Conservation (phyloP, 306 rosid species). For the Quercus robur region DNA sequence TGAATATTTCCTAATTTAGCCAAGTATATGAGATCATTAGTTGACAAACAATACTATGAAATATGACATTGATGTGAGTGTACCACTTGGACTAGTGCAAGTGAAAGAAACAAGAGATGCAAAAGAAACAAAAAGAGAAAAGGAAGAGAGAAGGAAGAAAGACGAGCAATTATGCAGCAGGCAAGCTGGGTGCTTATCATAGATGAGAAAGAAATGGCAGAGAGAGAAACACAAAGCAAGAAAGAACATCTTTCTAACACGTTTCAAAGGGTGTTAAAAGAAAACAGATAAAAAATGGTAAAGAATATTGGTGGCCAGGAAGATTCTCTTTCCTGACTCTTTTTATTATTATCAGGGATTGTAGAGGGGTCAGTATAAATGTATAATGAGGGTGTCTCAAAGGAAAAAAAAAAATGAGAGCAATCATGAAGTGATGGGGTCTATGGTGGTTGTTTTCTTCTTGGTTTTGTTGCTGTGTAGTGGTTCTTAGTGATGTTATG, state of each 20-base stretch:
- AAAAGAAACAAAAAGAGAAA: conserved; percentile 31
- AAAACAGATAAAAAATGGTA: conserved; percentile 16
- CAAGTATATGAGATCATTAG: not conserved
- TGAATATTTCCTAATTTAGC: not conserved
- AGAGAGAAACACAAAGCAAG: conserved; percentile 58
- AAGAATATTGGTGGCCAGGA: conserved; percentile 9
- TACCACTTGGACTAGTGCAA: conserved; percentile 44
- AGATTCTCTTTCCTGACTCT: conserved; percentile 25
- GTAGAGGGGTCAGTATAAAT: conserved; percentile 20
- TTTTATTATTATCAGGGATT: conserved; percentile 7
- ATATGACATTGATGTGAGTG: conserved; percentile 28
- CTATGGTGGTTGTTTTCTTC: conserved; percentile 23
- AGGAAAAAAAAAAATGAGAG: not conserved
- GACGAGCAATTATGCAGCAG: conserved; percentile 23
- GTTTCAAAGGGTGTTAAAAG: conserved; percentile 43
- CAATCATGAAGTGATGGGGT: conserved; percentile 30
- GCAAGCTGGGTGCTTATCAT: conserved; percentile 76
- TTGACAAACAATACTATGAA: not conserved
- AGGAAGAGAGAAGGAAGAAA: conserved; percentile 23
- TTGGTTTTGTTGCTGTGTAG: conserved; percentile 1
- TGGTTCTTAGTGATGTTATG: conserved; percentile 11
- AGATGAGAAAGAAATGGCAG: conserved; percentile 64
- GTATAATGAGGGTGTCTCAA: not conserved
- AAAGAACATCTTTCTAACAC: conserved; percentile 43
- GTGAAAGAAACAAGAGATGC: conserved; percentile 48